Evolutionary conservation across 2,329 filamentous ascomycete species (phyloP).

Genomic region (Colletotrichum liriopes): DNA sequence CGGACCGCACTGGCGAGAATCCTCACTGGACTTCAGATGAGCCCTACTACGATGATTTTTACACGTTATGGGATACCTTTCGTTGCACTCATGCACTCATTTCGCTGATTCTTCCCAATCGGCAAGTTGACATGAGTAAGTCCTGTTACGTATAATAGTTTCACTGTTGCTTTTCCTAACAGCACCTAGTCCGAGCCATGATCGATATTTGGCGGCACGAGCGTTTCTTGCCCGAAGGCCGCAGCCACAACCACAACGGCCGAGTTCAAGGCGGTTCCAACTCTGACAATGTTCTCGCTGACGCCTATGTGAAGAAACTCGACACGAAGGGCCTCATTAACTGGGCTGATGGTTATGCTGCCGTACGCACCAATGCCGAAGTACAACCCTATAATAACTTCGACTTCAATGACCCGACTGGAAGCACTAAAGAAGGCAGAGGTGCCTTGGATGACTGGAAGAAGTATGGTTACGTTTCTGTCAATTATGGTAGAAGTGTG

Average conservation of each 20-base stretch:
- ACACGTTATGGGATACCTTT: slow-evolving; percentile 71
- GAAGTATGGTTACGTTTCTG: slow-evolving; percentile 69
- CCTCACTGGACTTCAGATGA: slow-evolving; percentile 68
- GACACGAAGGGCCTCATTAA: slow-evolving; percentile 61
- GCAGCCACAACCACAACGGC: slow-evolving; percentile 71
- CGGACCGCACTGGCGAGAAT: slow-evolving; percentile 73
- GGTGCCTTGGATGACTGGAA: slow-evolving; percentile 74
- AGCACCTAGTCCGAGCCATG: slow-evolving; percentile 59
- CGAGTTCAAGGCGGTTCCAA: slow-evolving; percentile 72
- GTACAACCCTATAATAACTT: slow-evolving; percentile 65
- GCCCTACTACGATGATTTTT: slow-evolving; percentile 74
- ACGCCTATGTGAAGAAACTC: slow-evolving; percentile 68
- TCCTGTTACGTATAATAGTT: neutral
- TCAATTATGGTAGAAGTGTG: slow-evolving; percentile 66
- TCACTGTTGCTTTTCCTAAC: neutral
- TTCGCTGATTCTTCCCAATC: slow-evolving; percentile 67
- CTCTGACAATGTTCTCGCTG: slow-evolving; percentile 73
- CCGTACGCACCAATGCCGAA: slow-evolving; percentile 72
- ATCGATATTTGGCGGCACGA: slow-evolving; percentile 73
- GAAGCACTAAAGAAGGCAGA: slow-evolving; percentile 69
- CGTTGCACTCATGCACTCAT: slow-evolving; percentile 68
- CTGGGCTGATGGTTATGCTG: slow-evolving; percentile 68
- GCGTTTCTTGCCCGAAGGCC: slow-evolving; percentile 68
- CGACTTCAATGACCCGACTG: slow-evolving; percentile 65
- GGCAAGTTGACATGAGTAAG: slow-evolving; percentile 65